A percentile compares a stretch with the other conserved stretches of the same genome.
Conservation (phyloP, 345 rosid species). For the Carallia brachiata region DNA sequence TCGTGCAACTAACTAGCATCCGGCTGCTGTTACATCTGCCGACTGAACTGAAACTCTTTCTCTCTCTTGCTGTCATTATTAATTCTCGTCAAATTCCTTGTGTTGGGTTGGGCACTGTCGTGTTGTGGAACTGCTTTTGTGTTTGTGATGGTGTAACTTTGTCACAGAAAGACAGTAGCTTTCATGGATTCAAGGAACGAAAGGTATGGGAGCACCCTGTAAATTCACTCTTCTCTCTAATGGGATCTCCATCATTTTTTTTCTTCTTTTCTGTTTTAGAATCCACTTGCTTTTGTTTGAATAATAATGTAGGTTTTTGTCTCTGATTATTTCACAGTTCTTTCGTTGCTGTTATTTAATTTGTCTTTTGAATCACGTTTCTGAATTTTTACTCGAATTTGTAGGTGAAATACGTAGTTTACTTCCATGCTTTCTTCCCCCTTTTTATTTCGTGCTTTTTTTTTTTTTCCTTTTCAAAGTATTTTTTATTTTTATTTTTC, state of each 20-base stretch:
- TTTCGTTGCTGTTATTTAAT: neutral
- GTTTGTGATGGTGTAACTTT: neutral
- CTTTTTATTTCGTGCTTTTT: neutral
- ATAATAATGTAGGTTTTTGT: neutral
- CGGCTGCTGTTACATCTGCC: neutral
- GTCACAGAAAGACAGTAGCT: slow-evolving; percentile 14
- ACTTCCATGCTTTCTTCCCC: neutral
- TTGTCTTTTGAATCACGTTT: neutral
- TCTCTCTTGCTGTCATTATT: slow-evolving; percentile 7
- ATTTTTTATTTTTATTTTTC: neutral
- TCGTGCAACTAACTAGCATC: slow-evolving; percentile 11
- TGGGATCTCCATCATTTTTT: slow-evolving; percentile 23
- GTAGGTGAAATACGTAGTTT: too few species aligned
- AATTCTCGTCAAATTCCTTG: neutral
- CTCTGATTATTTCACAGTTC: neutral
- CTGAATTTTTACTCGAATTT: too few species aligned
- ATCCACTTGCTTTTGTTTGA: neutral
- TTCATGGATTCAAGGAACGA: slow-evolving; percentile 32
- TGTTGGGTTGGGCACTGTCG: slow-evolving; percentile 9
- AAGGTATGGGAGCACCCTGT: slow-evolving; percentile 30
- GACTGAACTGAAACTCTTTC: neutral
- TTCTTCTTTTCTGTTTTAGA: slow-evolving; percentile 1
- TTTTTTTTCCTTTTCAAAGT: neutral
- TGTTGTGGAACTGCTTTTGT: neutral
- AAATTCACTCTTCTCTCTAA: slow-evolving; percentile 9